Conservation (phyloP, 208 protist genomes). For the Phytomonas sp. region DNA sequence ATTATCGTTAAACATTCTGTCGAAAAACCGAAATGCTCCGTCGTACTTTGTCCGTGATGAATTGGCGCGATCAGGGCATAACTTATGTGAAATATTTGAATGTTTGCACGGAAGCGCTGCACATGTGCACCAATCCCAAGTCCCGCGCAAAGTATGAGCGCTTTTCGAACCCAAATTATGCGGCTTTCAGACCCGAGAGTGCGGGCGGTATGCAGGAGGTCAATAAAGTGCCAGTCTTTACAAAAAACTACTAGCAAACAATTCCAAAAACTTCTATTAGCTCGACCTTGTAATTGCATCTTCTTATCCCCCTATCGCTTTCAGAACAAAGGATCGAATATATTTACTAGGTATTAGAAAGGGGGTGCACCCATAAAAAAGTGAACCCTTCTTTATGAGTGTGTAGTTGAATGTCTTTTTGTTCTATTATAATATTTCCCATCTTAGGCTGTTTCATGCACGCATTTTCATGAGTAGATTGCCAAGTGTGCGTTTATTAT, state of each 20-base stretch:
- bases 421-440: neutral
- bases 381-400: neutral
- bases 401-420: neutral
- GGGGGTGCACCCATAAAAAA: neutral
- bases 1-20: neutral
- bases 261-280: neutral
- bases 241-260: slow-evolving; percentile 65
- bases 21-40: slow-evolving; percentile 34
- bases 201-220: slow-evolving; percentile 48
- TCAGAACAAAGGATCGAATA: neutral
- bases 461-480: neutral
- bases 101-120: slow-evolving; percentile 78
- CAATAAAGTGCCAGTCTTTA: slow-evolving; percentile 58
- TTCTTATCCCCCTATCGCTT: neutral
- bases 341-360: slow-evolving; percentile 2
- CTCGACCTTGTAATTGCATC: neutral
- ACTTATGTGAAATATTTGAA: slow-evolving; percentile 90
- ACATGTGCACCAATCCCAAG: slow-evolving; percentile 67
- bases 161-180: slow-evolving; percentile 70
- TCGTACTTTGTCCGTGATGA: slow-evolving; percentile 38
- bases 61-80: slow-evolving; percentile 85
- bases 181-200: slow-evolving; percentile 46
- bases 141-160: slow-evolving; percentile 50
- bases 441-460: neutral
- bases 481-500: neutral